Conservation (phyloP, 2,329 filamentous ascomycete species). For the Helotiales sp. region DNA sequence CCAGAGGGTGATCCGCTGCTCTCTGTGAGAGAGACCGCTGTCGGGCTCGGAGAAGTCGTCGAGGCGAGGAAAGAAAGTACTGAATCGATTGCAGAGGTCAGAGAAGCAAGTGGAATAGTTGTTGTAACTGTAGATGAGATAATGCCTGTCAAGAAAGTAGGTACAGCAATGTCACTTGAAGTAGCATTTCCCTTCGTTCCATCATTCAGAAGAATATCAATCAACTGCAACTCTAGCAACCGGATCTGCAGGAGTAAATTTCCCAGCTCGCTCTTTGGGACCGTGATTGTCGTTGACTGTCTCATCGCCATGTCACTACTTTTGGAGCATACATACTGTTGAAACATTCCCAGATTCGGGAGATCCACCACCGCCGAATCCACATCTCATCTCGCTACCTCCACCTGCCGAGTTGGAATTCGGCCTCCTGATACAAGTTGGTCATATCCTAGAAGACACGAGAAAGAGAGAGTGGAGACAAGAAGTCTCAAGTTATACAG, state of each 20-base stretch:
- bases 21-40: neutral
- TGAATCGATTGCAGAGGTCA: neutral
- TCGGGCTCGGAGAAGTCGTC: neutral
- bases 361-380: neutral
- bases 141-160: neutral
- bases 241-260: conserved; percentile 16
- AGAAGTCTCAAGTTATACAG: conserved; percentile 12
- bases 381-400: neutral
- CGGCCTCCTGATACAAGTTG: neutral
- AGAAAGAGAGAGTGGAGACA: conserved; percentile 13
- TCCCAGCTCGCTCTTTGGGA: conserved; percentile 17
- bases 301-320: conserved; percentile 19
- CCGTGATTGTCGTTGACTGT: conserved; percentile 14
- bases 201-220: neutral
- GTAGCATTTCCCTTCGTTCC: neutral
- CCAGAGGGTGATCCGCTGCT: neutral
- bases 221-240: conserved; percentile 6
- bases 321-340: conserved; percentile 30
- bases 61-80: neutral
- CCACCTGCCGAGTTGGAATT: conserved; percentile 14
- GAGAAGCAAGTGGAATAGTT: conserved; percentile 5
- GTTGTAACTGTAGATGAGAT: conserved; percentile 1
- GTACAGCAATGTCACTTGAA: neutral
- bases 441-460: conserved; percentile 6
- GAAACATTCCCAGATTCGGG: conserved; percentile 15